phyloP scores from a whole-genome alignment of 768 basidiomycete species.

The Boletellus sp. region DNA sequence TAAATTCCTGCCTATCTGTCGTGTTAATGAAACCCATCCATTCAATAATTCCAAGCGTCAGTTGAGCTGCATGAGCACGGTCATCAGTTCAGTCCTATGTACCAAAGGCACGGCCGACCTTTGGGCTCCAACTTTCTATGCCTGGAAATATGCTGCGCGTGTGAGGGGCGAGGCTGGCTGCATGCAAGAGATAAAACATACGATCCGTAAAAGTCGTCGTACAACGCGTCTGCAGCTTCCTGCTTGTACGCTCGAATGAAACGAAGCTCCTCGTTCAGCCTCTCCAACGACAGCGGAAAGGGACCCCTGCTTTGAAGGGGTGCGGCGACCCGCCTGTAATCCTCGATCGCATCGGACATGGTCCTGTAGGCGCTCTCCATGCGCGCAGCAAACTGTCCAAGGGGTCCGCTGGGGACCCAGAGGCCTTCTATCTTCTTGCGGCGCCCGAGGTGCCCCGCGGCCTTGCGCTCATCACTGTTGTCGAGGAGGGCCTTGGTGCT shows the following conservation, averaged over 20 bases:
- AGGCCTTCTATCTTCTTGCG: conserved; percentile 18
- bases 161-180: background rate
- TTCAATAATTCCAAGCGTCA: conserved; percentile 18
- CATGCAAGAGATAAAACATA: background rate
- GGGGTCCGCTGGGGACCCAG: conserved; percentile 16
- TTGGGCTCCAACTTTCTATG: conserved; percentile 21
- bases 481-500: conserved; percentile 25
- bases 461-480: conserved; percentile 19
- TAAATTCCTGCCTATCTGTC: conserved; percentile 22
- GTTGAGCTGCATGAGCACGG: conserved; percentile 15
- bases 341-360: conserved; percentile 22
- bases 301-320: conserved; percentile 11
- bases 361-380: conserved; percentile 16
- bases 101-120: conserved; percentile 7
- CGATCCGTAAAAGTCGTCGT: conserved; percentile 21
- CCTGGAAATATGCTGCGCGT: conserved; percentile 4
- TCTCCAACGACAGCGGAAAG: conserved; percentile 23
- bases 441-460: conserved; percentile 20
- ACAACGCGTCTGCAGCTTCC: conserved; percentile 11
- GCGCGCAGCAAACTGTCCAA: conserved; percentile 18
- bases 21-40: conserved; percentile 25
- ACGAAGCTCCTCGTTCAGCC: conserved; percentile 21
- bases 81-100: conserved; percentile 1
- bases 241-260: conserved; percentile 21
- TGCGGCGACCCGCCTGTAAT: conserved; percentile 14